Conservation (phyloP, 169 alveolate species). For the Theileria sp. region DNA sequence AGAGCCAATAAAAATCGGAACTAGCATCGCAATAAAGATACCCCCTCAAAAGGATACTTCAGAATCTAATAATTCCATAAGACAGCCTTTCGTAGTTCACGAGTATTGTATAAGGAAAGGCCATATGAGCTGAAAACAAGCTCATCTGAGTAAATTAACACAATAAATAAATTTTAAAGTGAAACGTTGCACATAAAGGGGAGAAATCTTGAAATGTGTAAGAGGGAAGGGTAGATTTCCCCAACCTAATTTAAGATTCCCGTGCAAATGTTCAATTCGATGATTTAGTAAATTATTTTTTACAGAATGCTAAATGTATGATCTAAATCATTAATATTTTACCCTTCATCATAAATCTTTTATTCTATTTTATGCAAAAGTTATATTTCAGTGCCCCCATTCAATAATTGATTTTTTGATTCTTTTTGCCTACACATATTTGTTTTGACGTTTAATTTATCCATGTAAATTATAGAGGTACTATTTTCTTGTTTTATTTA, state of each 20-base stretch:
- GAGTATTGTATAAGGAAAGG: conserved; percentile 53
- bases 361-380: neutral
- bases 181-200: neutral
- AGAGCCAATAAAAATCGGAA: conserved; percentile 63
- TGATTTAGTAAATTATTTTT: neutral
- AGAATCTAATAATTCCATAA: conserved; percentile 5
- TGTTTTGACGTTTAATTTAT: neutral
- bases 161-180: neutral
- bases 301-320: neutral
- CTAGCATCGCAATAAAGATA: conserved; percentile 55
- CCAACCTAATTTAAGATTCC: neutral
- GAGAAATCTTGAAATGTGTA: neutral
- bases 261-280: neutral
- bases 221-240: neutral
- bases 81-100: conserved; percentile 37
- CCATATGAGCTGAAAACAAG: neutral
- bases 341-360: neutral
- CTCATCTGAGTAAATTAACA: neutral
- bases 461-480: neutral
- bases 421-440: neutral
- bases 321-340: neutral
- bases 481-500: neutral
- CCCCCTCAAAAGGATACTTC: conserved; percentile 29
- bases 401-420: neutral
- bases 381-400: neutral